Evolutionary conservation across 495 filamentous ascomycete genomes (phyloP).

Genomic region (Lineolata rhizophorae): DNA sequence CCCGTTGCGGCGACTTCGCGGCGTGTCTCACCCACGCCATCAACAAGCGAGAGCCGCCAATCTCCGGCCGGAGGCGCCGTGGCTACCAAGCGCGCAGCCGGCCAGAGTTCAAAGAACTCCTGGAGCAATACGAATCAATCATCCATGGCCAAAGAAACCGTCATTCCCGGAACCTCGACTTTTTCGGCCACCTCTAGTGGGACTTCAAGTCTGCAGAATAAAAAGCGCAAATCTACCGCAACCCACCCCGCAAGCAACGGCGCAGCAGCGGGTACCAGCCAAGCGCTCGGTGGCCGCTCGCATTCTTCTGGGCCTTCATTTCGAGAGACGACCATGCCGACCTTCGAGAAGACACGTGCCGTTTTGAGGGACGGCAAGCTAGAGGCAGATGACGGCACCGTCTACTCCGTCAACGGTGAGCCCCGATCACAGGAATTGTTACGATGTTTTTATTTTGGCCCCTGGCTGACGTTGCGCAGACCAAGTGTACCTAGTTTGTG

Average conservation of each 20-base stretch:
- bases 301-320: neutral
- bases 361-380: conserved; percentile 57
- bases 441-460: conserved; percentile 2
- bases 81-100: neutral
- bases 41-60: conserved; percentile 5
- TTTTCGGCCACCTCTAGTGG: conserved; percentile 29
- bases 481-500: conserved; percentile 91
- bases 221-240: conserved; percentile 71
- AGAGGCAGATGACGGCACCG: conserved; percentile 75
- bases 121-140: too few relatives aligned
- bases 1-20: conserved; percentile 5
- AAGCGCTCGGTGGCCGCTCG: neutral
- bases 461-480: conserved; percentile 29
- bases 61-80: conserved; percentile 5
- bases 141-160: conserved; percentile 2
- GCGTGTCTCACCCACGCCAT: conserved; percentile 2
- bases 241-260: conserved; percentile 9
- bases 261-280: neutral
- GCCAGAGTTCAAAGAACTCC: neutral
- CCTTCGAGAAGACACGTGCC: conserved; percentile 49
- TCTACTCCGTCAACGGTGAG: conserved; percentile 69
- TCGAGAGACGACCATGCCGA: conserved; percentile 54
- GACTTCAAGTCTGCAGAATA: conserved; percentile 17
- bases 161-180: conserved; percentile 44
- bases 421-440: conserved; percentile 7